Conservation (phyloP, 202 grass and related monocot genomes). For the Brachypodium distachyon region DNA sequence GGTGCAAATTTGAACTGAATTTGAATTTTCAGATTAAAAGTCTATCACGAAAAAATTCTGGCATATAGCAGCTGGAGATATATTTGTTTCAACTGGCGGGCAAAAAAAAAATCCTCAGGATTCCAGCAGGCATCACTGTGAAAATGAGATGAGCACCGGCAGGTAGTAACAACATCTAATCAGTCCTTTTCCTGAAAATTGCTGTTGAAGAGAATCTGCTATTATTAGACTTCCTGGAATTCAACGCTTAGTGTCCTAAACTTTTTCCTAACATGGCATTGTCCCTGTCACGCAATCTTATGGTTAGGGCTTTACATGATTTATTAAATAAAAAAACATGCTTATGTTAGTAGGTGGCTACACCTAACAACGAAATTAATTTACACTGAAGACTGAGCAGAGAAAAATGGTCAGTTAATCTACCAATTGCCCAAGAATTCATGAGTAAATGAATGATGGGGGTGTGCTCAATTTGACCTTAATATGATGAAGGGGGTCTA, state of each 20-base stretch:
- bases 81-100: not conserved
- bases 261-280: not conserved
- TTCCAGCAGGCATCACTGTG: not conserved
- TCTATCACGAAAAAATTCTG: no score
- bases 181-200: not conserved
- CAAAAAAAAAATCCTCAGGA: no score
- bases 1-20: not conserved
- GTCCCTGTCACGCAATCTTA: not conserved
- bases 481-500: not conserved
- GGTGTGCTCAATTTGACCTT: conserved; percentile 4
- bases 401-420: no score
- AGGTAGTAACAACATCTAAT: not conserved
- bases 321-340: no score
- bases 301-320: not conserved
- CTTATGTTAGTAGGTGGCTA: no score
- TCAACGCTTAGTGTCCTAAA: not conserved
- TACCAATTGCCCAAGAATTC: not conserved
- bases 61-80: not conserved
- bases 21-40: no score
- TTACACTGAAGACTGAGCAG: no score
- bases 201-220: no score
- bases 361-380: no score
- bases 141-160: not conserved
- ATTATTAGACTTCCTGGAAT: not conserved
- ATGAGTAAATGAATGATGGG: not conserved